Evolutionary conservation across 176 grass and related monocot genomes (phyloP).

Genomic region (Eragrostis curvula): DNA sequence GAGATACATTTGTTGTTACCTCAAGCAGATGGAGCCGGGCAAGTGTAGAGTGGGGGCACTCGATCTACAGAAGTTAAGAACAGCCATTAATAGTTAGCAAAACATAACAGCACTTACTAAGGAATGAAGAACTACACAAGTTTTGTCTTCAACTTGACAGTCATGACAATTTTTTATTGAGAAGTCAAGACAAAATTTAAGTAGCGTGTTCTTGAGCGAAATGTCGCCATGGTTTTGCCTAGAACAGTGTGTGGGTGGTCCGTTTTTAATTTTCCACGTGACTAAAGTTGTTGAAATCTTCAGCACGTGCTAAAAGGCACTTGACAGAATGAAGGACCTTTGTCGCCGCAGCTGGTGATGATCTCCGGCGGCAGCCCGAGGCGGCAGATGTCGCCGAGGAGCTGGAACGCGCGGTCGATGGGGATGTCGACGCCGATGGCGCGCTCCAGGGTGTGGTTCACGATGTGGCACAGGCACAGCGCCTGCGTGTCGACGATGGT

Average conservation of each 20-base stretch:
- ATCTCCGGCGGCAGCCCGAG: slow-evolving; percentile 23
- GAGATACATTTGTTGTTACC: neutral
- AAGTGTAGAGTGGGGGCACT: slow-evolving; percentile 33
- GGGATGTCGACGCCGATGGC: slow-evolving; percentile 49
- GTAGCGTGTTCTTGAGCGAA: neutral
- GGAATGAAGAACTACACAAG: neutral
- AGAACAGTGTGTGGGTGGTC: no score
- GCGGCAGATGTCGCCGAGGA: slow-evolving; percentile 28
- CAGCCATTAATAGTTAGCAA: neutral
- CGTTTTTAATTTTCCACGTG: no score
- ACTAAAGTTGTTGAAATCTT: neutral
- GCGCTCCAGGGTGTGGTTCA: slow-evolving; percentile 40
- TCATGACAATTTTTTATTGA: neutral
- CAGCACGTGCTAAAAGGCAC: neutral
- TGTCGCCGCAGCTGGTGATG: slow-evolving; percentile 14
- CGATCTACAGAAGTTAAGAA: neutral
- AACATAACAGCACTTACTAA: neutral
- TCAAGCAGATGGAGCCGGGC: slow-evolving; percentile 31
- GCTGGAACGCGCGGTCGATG: slow-evolving; percentile 20
- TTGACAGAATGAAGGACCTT: neutral
- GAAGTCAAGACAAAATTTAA: neutral
- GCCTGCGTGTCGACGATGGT: slow-evolving; percentile 10
- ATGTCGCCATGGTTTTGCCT: no score
- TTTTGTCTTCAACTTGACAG: no score
- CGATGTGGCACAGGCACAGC: slow-evolving; percentile 49